Conservation (phyloP, 352 stramenopile species). For the Pythium utonaiense region DNA sequence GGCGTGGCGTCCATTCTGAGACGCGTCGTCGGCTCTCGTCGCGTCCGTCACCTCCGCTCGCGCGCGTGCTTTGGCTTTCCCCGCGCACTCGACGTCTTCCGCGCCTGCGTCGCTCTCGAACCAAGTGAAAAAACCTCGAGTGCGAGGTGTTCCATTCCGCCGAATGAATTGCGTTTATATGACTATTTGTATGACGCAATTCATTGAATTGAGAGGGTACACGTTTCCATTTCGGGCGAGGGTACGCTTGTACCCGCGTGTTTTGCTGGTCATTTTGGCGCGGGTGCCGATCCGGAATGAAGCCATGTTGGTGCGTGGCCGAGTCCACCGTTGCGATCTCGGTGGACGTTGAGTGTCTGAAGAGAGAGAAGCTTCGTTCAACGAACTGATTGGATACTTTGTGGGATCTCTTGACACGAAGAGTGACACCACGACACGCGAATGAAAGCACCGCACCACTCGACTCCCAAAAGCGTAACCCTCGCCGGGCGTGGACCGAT, state of each 20-base stretch:
- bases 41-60: background rate
- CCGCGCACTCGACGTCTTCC: constrained; percentile 17
- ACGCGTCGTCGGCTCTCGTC: constrained; percentile 2
- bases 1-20: constrained; percentile 15
- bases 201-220: constrained; percentile 42
- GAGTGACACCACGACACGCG: background rate
- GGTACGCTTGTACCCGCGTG: background rate
- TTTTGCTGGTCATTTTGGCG: background rate
- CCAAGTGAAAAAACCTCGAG: constrained; percentile 28
- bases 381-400: background rate
- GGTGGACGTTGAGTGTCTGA: background rate
- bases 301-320: constrained; percentile 4
- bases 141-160: constrained; percentile 3
- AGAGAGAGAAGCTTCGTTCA: background rate
- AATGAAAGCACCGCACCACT: background rate
- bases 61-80: constrained; percentile 8
- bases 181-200: constrained; percentile 49
- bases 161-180: constrained; percentile 33
- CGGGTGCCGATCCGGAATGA: constrained; percentile 12
- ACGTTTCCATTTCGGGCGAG: background rate
- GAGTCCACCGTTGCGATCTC: background rate
- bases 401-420: background rate
- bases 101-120: constrained; percentile 8
- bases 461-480: background rate
- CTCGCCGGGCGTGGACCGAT: no score